These are phyloP conservation scores for Cladosporium sp. DNA, from an alignment of 2,329 filamentous ascomycete genomes.

Conservation along the genomic window DNA sequence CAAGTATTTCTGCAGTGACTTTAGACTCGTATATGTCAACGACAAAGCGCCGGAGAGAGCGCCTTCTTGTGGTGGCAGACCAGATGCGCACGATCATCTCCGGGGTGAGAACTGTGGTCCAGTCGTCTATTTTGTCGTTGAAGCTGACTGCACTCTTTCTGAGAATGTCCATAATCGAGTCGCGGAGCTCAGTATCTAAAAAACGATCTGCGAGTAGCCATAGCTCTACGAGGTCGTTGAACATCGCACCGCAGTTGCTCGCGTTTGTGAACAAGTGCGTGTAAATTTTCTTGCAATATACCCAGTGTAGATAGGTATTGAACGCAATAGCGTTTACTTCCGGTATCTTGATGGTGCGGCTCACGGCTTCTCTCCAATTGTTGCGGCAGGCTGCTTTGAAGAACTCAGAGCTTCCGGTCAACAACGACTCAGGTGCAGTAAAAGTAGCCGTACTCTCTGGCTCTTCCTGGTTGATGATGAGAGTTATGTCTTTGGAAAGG, in stretches of 20 bases:
- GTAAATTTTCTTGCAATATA: background rate
- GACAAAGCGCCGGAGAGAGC: background rate
- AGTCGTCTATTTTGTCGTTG: background rate
- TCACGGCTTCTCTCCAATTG: background rate
- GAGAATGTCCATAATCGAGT: background rate
- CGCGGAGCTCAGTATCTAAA: background rate
- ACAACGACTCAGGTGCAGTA: background rate
- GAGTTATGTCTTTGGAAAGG: background rate
- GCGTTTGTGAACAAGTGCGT: too few species aligned
- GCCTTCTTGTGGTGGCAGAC: background rate
- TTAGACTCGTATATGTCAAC: background rate
- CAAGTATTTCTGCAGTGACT: background rate
- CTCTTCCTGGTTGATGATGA: background rate
- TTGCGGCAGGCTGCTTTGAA: background rate
- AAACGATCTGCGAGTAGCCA: background rate
- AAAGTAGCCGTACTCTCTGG: background rate
- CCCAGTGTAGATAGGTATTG: background rate
- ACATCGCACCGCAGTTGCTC: too few species aligned
- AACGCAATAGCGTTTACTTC: background rate
- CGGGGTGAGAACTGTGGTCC: background rate
- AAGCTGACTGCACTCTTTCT: too few species aligned
- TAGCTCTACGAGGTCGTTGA: background rate
- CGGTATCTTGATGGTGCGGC: background rate
- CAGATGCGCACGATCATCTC: background rate
- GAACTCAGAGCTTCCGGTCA: background rate